Conservation (phyloP, 768 basidiomycete genomes). For the Trichaptum fuscoviolaceum region DNA sequence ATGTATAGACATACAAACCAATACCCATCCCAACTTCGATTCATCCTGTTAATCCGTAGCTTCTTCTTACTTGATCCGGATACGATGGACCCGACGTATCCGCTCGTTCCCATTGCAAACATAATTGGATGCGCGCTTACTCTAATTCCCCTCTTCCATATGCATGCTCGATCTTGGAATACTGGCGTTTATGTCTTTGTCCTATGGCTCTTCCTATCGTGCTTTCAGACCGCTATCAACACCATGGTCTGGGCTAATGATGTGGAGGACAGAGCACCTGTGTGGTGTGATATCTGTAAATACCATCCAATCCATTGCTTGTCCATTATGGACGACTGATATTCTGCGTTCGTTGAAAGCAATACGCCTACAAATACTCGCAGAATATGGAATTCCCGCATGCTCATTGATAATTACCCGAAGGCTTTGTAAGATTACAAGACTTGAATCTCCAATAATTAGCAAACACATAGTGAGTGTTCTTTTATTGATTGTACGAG, state of each 20-base stretch:
- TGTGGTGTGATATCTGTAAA: slow-evolving; percentile 1
- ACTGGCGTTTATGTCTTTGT: not conserved
- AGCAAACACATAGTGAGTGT: slow-evolving; percentile 36
- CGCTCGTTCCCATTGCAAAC: not conserved
- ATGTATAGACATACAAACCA: too few species aligned
- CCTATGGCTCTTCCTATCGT: not conserved
- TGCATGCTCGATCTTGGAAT: not conserved
- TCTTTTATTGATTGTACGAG: not conserved
- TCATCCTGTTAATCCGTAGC: too few species aligned
- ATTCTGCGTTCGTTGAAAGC: slow-evolving; percentile 23
- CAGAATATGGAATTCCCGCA: slow-evolving; percentile 32
- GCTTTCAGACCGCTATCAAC: not conserved
- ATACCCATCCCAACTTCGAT: too few species aligned
- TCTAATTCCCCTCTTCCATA: slow-evolving; percentile 1
- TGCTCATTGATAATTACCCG: slow-evolving; percentile 42
- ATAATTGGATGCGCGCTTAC: not conserved
- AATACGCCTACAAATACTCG: slow-evolving; percentile 30
- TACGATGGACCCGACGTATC: not conserved
- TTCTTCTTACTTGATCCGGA: too few species aligned
- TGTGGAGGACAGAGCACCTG: not conserved
- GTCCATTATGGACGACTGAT: not conserved
- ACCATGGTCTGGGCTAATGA: not conserved
- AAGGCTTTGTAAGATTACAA: slow-evolving; percentile 44
- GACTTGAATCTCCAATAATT: slow-evolving; percentile 44
- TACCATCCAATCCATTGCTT: not conserved